Evolutionary conservation across 2,329 filamentous ascomycete genomes (phyloP), one percentile per base, ranked within the genome.

Genomic region (Penicillium sp.): DNA sequence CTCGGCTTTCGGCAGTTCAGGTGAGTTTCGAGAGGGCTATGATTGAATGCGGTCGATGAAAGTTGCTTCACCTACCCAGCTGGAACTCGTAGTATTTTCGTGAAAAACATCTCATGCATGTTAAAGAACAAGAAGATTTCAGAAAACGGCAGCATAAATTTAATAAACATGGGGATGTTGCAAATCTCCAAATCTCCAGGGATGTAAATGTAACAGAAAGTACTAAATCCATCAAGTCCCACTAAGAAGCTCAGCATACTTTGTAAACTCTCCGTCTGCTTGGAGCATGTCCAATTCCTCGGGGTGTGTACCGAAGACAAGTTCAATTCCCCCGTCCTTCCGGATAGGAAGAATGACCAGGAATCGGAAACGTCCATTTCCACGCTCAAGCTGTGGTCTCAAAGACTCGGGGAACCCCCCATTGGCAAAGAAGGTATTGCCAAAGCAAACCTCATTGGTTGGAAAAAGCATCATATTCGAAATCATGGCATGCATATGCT

Each of bases 401-500:
- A 57, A 47, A 13, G 55, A 52, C 11, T 52, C 39, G 6, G 35
- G 22, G 3, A 22, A 22, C 22, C 22, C 22, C 22, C 22, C 22
- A 22, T 57, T 53, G 1, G 19, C 49, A 53, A 53, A 57, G 41
- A 57, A 49, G 18, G 55, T 16, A 46, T 57, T 40, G 14, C 55
- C 55, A 57, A 57, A 57, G 41, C 41, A 52, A 40, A 53, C 41
- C 31, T 57, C 55, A 33, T 49, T 47, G 18, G 40, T 47, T 33
- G 55, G 49, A 24, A 53, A 57, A 37, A 57, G 55, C 55, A 57
- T 57, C 55, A 57, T 57, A 27, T 57, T 57, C 10, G 55, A 57
- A 43, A 57, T 57, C 55, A 57, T 57, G 33, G 55, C 55, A 50
- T 57, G 49, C 55, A 57, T 57, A 46, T 57, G 55, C 49, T 57